These are phyloP conservation scores for Eremochloa ophiuroides DNA, from an alignment of 176 grass and related monocot species.

Conservation along the genomic window DNA sequence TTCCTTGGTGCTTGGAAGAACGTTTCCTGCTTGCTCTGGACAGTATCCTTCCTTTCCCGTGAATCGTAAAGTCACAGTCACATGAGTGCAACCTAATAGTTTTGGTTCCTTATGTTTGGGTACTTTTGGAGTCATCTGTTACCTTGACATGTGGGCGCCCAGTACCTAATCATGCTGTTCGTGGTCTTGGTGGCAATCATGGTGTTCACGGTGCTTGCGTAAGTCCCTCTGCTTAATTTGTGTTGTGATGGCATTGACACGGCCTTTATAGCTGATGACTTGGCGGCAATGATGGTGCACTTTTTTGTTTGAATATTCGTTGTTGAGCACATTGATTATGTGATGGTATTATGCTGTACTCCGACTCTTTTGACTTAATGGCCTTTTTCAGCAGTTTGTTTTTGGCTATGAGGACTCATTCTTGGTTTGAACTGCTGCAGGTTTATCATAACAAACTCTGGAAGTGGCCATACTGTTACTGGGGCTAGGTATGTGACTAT, in stretches of 20 bases:
- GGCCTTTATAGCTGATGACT: not conserved
- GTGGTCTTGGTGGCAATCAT: conserved; percentile 86
- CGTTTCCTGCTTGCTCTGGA: conserved; percentile 74
- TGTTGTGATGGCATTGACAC: not conserved
- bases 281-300: conserved; percentile 13
- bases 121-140: conserved; percentile 40
- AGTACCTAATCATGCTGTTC: conserved; percentile 87
- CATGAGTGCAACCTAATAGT: not conserved
- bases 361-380: not conserved
- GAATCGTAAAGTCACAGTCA: not conserved
- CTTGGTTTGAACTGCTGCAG: conserved; percentile 42
- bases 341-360: conserved; percentile 14
- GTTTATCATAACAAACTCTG: conserved; percentile 95
- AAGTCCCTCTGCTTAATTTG: conserved; percentile 39
- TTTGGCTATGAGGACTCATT: not conserved
- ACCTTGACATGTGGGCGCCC: conserved; percentile 52
- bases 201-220: conserved; percentile 89
- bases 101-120: not conserved
- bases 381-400: not conserved
- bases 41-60: conserved; percentile 68
- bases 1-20: conserved; percentile 95
- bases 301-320: conserved; percentile 27
- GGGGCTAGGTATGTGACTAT: conserved; percentile 57
- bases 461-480: conserved; percentile 71
- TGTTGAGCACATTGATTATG: conserved; percentile 8